Conservation (phyloP, 768 basidiomycete species). For the Xerocomellus amylosporus region DNA sequence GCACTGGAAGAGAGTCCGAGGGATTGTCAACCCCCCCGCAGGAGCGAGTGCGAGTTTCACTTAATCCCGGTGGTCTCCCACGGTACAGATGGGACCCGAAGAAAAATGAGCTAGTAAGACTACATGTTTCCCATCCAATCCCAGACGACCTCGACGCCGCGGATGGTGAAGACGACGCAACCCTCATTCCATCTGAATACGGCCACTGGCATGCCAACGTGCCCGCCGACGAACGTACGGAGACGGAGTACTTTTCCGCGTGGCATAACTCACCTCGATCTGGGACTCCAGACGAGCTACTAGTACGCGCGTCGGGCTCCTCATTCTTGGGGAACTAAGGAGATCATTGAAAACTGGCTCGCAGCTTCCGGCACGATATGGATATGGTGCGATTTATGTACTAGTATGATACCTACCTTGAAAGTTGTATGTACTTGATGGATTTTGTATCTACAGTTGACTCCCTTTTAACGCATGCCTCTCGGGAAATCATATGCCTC, state of each 20-base stretch:
- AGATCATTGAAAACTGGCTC: neutral
- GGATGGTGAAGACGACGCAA: conserved; percentile 14
- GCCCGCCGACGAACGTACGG: neutral
- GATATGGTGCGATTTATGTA: neutral
- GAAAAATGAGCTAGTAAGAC: neutral
- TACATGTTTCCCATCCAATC: neutral
- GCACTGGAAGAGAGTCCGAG: too few species aligned
- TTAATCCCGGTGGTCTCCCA: neutral
- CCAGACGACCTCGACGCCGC: neutral
- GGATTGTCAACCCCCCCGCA: neutral
- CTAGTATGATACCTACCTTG: neutral
- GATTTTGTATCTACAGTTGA: neutral
- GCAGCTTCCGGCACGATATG: too few species aligned
- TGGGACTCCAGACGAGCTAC: neutral
- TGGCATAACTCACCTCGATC: neutral
- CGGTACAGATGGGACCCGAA: conserved; percentile 14
- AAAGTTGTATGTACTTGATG: too few species aligned
- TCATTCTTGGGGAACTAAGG: neutral
- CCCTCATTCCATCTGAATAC: conserved; percentile 15
- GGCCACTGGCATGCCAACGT: neutral
- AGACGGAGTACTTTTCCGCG: conserved; percentile 1
- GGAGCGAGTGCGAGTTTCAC: neutral
- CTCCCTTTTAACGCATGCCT: too few species aligned
- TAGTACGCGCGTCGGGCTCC: neutral
- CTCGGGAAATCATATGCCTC: too few species aligned